phyloP scores from a whole-genome alignment of 495 filamentous ascomycete species.

The Cudoniella acicularis region DNA sequence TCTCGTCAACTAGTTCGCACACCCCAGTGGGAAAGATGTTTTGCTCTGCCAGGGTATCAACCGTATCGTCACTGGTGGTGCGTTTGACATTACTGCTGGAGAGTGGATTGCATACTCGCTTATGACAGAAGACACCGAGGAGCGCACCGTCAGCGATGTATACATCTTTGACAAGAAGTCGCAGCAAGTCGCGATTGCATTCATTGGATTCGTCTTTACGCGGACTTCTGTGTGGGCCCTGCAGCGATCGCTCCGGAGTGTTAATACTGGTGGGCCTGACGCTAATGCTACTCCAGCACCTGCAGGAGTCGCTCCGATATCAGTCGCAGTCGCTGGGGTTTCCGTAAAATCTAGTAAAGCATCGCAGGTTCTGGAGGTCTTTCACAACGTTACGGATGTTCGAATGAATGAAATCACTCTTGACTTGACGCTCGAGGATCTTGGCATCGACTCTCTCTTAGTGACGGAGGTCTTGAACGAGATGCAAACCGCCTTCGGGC shows the following conservation, averaged over 20 bases:
- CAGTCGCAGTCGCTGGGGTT: constrained; percentile 7
- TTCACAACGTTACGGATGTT: constrained; percentile 40
- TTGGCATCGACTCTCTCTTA: constrained; percentile 44
- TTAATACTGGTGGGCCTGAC: too few relatives aligned
- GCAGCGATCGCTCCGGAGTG: too few relatives aligned
- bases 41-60: not conserved
- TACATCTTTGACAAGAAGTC: constrained; percentile 12
- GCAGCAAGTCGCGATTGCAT: constrained; percentile 20
- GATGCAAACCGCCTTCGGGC: constrained; percentile 33
- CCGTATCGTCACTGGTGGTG: constrained; percentile 1
- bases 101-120: constrained; percentile 10
- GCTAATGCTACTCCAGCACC: too few relatives aligned
- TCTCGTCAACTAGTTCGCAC: not conserved
- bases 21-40: not conserved
- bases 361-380: constrained; percentile 13
- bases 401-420: constrained; percentile 36
- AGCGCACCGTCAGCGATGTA: not conserved
- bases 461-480: constrained; percentile 37
- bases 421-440: constrained; percentile 38
- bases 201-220: too few relatives aligned
- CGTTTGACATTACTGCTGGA: not conserved
- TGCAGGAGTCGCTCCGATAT: constrained; percentile 18
- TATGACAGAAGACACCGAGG: constrained; percentile 1
- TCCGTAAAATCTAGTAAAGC: constrained; percentile 16
- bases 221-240: too few relatives aligned